phyloP scores from a whole-genome alignment of 139 green algal genomes.

The Tetradesmus lagerheimii region DNA sequence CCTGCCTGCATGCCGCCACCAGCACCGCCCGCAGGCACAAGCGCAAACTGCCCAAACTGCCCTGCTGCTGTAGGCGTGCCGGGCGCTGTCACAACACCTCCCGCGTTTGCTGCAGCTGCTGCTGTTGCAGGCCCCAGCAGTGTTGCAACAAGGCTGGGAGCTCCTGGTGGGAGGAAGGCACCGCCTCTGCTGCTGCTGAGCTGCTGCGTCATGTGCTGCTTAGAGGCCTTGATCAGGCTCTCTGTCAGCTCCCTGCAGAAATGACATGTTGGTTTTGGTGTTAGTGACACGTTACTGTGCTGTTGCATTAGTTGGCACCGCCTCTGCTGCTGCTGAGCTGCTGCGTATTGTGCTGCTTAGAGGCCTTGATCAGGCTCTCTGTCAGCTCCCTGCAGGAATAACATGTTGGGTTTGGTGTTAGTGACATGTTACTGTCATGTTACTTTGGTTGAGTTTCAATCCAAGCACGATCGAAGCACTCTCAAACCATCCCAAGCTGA shows the following conservation, averaged over 20 bases:
- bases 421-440: neutral
- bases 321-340: no score
- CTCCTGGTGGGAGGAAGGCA: neutral
- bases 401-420: neutral
- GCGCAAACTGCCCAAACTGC: slow-evolving; percentile 10
- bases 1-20: neutral
- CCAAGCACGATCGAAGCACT: no score
- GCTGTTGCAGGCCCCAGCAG: neutral
- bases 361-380: slow-evolving; percentile 19
- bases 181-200: slow-evolving; percentile 45
- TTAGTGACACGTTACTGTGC: neutral
- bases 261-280: neutral
- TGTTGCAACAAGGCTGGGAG: neutral
- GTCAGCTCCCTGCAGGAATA: slow-evolving; percentile 27
- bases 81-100: neutral
- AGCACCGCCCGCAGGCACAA: neutral
- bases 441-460: no score
- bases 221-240: slow-evolving; percentile 16
- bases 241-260: slow-evolving; percentile 30
- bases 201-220: slow-evolving; percentile 23
- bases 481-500: no score
- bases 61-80: slow-evolving; percentile 18
- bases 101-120: slow-evolving; percentile 1
- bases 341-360: slow-evolving; percentile 19
- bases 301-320: no score